Evolutionary conservation across 176 grass and related monocot species (phyloP).

Genomic region (Eremochloa ophiuroides): DNA sequence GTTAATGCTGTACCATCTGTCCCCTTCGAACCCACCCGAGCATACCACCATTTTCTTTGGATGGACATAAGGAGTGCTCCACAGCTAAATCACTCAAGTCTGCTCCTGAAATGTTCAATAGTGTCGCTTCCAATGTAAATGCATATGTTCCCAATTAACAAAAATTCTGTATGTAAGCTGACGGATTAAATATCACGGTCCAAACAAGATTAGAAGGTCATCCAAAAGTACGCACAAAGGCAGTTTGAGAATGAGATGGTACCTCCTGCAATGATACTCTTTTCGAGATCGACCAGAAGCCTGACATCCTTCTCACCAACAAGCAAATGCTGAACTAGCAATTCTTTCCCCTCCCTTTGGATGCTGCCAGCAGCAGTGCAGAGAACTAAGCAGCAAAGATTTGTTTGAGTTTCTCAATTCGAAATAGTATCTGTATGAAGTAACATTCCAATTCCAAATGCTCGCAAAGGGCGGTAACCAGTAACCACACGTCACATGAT

Average conservation of each 20-base stretch:
- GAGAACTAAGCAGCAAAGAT: slow-evolving; percentile 39
- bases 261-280: slow-evolving; percentile 70
- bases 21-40: slow-evolving; percentile 92
- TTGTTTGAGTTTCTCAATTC: neutral
- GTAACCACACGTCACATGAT: neutral
- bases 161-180: neutral
- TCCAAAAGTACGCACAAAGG: neutral
- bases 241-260: neutral
- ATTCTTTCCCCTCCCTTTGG: slow-evolving; percentile 68
- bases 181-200: neutral
- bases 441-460: neutral
- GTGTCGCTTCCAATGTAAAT: neutral
- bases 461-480: neutral
- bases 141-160: neutral
- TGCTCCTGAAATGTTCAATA: slow-evolving; percentile 42
- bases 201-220: neutral
- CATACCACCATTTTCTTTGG: slow-evolving; percentile 97
- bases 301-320: slow-evolving; percentile 76
- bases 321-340: slow-evolving; percentile 93
- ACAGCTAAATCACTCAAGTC: slow-evolving; percentile 93
- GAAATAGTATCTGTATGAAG: no score
- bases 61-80: slow-evolving; percentile 89
- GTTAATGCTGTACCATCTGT: slow-evolving; percentile 62
- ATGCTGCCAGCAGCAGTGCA: slow-evolving; percentile 43
- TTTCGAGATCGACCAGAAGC: slow-evolving; percentile 78